Percentiles rank a stretch among this genome's conserved stretches.
Evolutionary conservation across 352 stramenopile genomes (phyloP).

Genomic region (Phytopythium boreale): DNA sequence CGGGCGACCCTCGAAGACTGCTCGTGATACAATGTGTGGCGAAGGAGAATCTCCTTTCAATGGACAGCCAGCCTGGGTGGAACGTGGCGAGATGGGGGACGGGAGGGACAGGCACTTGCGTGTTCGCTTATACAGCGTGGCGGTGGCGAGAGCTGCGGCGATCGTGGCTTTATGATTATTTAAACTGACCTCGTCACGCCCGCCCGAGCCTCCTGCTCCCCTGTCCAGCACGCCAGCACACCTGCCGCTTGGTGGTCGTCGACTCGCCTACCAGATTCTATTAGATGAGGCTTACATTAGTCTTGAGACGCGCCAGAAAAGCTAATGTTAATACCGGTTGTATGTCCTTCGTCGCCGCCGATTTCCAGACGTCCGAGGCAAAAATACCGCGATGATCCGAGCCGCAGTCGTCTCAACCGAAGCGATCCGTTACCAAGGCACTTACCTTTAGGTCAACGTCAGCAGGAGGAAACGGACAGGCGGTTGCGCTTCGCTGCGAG

Average conservation of each 20-base stretch:
- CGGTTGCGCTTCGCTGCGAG: not conserved
- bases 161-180: conserved; percentile 7
- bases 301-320: not conserved
- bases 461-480: not conserved
- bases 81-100: not conserved
- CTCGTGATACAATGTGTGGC: not conserved
- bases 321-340: not conserved
- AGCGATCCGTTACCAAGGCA: not conserved
- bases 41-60: not conserved
- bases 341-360: not conserved
- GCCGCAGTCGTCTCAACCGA: not conserved
- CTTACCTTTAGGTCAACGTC: not conserved
- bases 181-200: not conserved
- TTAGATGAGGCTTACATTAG: conserved; percentile 1
- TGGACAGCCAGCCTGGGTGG: not conserved
- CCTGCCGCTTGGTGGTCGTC: not conserved
- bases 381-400: not conserved
- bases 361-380: not conserved
- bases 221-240: not conserved
- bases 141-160: not conserved
- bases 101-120: not conserved
- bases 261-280: not conserved
- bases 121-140: not conserved
- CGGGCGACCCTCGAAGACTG: not conserved
- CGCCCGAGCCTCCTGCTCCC: not conserved